Conservation (phyloP, 2,329 filamentous ascomycete genomes). For the Fusarium protoensiforme region DNA sequence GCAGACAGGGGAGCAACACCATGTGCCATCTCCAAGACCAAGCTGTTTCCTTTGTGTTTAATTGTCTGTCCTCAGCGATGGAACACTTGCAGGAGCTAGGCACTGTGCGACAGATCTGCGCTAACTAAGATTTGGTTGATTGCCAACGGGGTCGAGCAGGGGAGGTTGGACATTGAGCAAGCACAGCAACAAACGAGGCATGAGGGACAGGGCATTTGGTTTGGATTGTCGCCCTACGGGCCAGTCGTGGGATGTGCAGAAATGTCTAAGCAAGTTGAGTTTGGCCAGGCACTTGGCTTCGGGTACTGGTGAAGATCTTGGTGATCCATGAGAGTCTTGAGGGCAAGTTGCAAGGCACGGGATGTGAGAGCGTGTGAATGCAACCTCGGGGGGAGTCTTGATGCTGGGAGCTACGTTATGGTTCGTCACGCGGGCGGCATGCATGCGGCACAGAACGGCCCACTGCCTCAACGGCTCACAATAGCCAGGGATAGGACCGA, state of each 20-base stretch:
- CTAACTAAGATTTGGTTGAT: conserved; percentile 45
- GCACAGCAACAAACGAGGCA: neutral
- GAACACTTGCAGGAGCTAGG: conserved; percentile 11
- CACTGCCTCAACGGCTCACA: conserved; percentile 39
- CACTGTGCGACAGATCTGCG: conserved; percentile 45
- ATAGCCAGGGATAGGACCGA: conserved; percentile 31
- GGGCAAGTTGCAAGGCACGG: neutral
- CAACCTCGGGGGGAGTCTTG: neutral
- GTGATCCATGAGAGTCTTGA: neutral
- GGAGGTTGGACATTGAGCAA: conserved; percentile 28
- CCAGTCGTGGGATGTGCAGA: conserved; percentile 18
- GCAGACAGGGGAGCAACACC: conserved; percentile 39
- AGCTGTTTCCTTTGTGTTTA: conserved; percentile 41
- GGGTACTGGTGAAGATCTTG: conserved; percentile 11
- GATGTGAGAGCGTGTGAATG: neutral
- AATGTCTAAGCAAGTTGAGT: conserved; percentile 23
- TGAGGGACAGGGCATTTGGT: conserved; percentile 2
- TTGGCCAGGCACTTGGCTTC: conserved; percentile 18
- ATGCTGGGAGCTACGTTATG: conserved; percentile 25
- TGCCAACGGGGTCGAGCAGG: conserved; percentile 33
- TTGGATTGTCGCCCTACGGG: conserved; percentile 11
- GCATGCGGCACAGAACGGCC: conserved; percentile 42
- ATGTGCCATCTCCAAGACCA: conserved; percentile 31
- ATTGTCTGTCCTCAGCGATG: conserved; percentile 26
- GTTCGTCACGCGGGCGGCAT: conserved; percentile 43